Percentiles rank a stretch among this genome's conserved stretches.
These are phyloP conservation scores for Hypoxylon perforatum DNA, from an alignment of 495 filamentous ascomycete genomes.

Conservation along the genomic window DNA sequence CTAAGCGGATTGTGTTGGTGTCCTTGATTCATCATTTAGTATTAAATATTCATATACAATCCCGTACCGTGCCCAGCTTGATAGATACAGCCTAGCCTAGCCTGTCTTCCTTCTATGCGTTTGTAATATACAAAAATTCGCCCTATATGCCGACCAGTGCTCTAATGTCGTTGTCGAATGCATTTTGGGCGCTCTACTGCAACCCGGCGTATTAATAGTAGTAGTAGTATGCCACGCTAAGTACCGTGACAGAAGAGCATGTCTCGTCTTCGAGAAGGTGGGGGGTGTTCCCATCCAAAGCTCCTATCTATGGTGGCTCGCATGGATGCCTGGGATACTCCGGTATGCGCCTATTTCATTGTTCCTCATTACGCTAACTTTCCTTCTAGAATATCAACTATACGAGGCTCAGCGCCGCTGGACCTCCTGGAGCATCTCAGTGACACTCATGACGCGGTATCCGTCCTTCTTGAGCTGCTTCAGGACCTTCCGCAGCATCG, in stretches of 20 bases:
- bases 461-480: slow-evolving; percentile 74
- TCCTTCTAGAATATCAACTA: not conserved
- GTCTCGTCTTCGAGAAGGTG: no score
- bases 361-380: not conserved
- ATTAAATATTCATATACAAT: no score
- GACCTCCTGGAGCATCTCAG: slow-evolving; percentile 64
- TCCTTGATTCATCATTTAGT: no score
- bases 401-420: slow-evolving; percentile 18
- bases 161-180: slow-evolving; percentile 6
- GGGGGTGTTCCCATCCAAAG: no score
- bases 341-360: not conserved
- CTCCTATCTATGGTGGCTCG: no score
- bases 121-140: not conserved
- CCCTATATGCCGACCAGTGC: slow-evolving; percentile 8
- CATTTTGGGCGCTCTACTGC: not conserved
- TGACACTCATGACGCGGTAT: slow-evolving; percentile 75
- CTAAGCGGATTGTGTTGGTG: no score
- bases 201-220: not conserved
- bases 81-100: no score
- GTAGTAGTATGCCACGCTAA: not conserved
- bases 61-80: no score
- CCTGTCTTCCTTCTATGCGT: slow-evolving; percentile 3
- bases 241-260: no score
- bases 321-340: no score
- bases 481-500: slow-evolving; percentile 77